Evolutionary conservation across 805 yeast species (phyloP), one percentile per base, ranked within the genome.

Genomic region (Saturnispora saitoi): DNA sequence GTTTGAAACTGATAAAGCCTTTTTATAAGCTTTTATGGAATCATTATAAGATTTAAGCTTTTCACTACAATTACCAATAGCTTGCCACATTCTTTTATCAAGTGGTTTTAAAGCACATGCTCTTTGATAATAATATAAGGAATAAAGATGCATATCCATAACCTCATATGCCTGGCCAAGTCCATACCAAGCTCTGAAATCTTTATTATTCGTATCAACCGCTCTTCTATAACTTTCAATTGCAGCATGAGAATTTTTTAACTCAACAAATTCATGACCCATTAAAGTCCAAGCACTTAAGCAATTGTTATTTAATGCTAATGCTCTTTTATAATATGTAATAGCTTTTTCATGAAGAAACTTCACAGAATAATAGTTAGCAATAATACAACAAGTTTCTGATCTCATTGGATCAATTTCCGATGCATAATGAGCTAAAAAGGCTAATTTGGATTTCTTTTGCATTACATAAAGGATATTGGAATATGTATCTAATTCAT

Each of bases 251-350:
- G 96, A 84, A 66, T 93, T 93, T 60, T 91, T 90, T 57, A 93
- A 73, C 63, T 93, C 99, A 14, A 93, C 95, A 68, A 87, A 93
- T 67, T 93, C 99, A 66, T 93, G 99, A 10, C 99, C 99, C 96
- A 93, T 89, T 50, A 93, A 71, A 0, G 98, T 93, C 98, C 98
- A 93, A 0, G 98, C 97, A 53, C 88, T 79, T 17, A 89, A 70
- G 56, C 95, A 87, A 56, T 79, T 79, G 52, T 84, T 78, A 61
- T 89, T 86, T 51, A 93, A 70, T 0, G 86, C 78, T 34, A 93
- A 69, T 0, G 99, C 99, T 48, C 98, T 74, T 57, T 88, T 83
- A 61, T 90, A 93, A 66, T 88, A 89, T 80, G 84, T 80, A 51
- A 93, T 87, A 0, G 99, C 95, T 65, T 86, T 86, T 63, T 89